phyloP scores from a whole-genome alignment of 228 moss, liverwort and hornwort species.

The Sphagnum magellanicum region DNA sequence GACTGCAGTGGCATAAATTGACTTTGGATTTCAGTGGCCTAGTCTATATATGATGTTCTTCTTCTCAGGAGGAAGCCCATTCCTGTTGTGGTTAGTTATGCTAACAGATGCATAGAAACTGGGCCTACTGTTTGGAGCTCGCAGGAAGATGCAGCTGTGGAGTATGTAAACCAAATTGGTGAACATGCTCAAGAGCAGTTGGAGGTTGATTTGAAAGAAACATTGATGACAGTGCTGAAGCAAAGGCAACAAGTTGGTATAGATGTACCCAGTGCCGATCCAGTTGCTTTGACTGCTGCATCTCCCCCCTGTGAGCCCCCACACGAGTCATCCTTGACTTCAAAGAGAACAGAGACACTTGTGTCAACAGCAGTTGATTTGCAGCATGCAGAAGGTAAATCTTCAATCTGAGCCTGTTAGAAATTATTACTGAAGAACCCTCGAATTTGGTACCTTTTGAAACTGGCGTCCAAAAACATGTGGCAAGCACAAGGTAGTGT shows the following conservation, averaged over 20 bases:
- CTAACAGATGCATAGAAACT: no score
- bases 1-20: neutral
- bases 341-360: neutral
- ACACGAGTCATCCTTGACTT: neutral
- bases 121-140: neutral
- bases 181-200: slow-evolving; percentile 44
- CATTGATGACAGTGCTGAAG: slow-evolving; percentile 27
- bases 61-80: no score
- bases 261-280: neutral
- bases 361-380: no score
- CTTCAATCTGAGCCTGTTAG: no score
- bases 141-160: slow-evolving; percentile 53
- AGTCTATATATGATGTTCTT: neutral
- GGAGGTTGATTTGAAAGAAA: slow-evolving; percentile 43
- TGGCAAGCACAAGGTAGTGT: no score
- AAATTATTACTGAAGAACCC: no score
- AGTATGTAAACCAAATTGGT: slow-evolving; percentile 38
- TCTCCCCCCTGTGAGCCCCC: slow-evolving; percentile 13
- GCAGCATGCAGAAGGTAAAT: no score
- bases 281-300: slow-evolving; percentile 1
- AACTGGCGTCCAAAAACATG: no score
- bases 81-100: no score
- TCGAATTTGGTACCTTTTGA: no score
- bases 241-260: slow-evolving; percentile 14
- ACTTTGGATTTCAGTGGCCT: neutral